A percentile compares a stretch with the other conserved stretches of the same genome.
Conservation (phyloP, 2,329 filamentous ascomycete species). For the Cordyceps cateniannulata region DNA sequence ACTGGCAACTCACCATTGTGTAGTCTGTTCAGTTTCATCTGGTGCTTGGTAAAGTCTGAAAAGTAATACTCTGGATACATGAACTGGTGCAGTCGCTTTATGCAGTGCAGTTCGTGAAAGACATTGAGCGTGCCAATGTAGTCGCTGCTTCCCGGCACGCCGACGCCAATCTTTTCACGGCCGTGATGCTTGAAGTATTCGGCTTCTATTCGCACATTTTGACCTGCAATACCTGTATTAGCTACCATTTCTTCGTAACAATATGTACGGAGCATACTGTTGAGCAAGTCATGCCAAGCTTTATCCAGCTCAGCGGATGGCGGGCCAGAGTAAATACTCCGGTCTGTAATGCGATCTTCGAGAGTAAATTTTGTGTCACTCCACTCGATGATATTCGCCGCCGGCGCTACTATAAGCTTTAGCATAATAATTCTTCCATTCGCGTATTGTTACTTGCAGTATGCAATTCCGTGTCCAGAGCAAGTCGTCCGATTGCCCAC, state of each 20-base stretch:
- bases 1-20: background rate
- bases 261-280: background rate
- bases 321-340: slow-evolving; percentile 8
- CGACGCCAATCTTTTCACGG: slow-evolving; percentile 5
- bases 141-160: background rate
- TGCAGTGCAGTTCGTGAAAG: slow-evolving; percentile 11
- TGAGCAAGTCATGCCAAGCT: slow-evolving; percentile 8
- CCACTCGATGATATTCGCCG: background rate
- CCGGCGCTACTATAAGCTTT: background rate
- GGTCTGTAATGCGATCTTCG: slow-evolving; percentile 6
- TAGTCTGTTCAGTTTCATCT: slow-evolving; percentile 6
- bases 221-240: background rate
- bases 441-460: background rate
- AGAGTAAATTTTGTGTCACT: slow-evolving; percentile 7
- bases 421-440: background rate
- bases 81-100: slow-evolving; percentile 11
- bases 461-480: background rate
- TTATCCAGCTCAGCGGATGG: slow-evolving; percentile 3
- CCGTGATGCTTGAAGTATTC: slow-evolving; percentile 10
- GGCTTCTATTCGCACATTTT: slow-evolving; percentile 1
- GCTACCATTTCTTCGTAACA: background rate
- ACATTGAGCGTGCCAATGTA: slow-evolving; percentile 10
- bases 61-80: slow-evolving; percentile 10
- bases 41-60: background rate
- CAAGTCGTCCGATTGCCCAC: background rate